Percentiles rank a stretch among this genome's conserved stretches.
Evolutionary conservation across 306 rosid species (phyloP).

Genomic region (Fragaria ananassa): DNA sequence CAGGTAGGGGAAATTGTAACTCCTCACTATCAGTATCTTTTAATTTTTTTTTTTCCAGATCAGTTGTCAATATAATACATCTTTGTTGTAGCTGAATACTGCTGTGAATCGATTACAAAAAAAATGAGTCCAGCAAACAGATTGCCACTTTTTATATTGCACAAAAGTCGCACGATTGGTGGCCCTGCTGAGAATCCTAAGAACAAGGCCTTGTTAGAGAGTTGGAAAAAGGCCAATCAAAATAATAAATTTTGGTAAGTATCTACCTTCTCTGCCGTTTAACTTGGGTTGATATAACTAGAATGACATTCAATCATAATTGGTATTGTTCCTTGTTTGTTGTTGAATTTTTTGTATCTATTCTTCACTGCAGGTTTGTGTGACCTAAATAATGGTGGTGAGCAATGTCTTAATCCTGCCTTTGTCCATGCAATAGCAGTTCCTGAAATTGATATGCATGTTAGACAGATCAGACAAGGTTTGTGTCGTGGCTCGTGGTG

Average conservation of each 20-base stretch:
- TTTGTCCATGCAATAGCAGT: slow-evolving; percentile 76
- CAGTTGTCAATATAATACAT: slow-evolving; percentile 13
- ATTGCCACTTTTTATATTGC: slow-evolving; percentile 84
- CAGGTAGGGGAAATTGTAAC: slow-evolving; percentile 43
- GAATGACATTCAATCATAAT: too few species aligned
- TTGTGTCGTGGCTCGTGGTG: slow-evolving; percentile 86
- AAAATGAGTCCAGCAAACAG: slow-evolving; percentile 72
- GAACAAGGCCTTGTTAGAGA: slow-evolving; percentile 63
- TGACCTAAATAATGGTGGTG: slow-evolving; percentile 34
- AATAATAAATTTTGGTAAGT: too few species aligned
- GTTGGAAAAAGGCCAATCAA: slow-evolving; percentile 40
- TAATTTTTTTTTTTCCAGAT: not conserved
- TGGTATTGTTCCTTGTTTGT: slow-evolving; percentile 21
- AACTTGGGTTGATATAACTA: too few species aligned
- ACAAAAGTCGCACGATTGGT: slow-evolving; percentile 58
- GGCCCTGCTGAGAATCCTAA: slow-evolving; percentile 69
- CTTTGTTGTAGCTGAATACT: slow-evolving; percentile 58
- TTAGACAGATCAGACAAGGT: slow-evolving; percentile 57
- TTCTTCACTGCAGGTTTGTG: slow-evolving; percentile 48
- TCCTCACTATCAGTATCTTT: not conserved
- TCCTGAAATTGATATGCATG: slow-evolving; percentile 70
- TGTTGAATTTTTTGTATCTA: slow-evolving; percentile 8
- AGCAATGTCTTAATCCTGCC: slow-evolving; percentile 83
- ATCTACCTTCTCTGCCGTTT: too few species aligned
- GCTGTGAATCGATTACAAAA: slow-evolving; percentile 51